These are phyloP conservation scores for Ceriops tagal DNA, from an alignment of 345 rosid species.

Conservation along the genomic window DNA sequence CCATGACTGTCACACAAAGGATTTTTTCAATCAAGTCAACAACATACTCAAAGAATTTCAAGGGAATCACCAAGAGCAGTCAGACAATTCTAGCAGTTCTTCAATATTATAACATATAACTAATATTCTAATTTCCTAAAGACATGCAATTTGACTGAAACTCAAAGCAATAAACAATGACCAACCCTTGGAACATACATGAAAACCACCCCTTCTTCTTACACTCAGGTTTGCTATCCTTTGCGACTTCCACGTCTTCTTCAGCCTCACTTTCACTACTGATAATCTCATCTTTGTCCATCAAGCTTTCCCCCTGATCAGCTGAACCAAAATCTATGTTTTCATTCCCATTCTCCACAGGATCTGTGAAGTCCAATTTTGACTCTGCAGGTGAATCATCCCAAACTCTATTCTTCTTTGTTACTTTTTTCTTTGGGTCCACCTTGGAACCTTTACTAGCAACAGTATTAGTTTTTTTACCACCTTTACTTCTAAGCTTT, in stretches of 20 bases:
- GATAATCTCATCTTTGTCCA: conserved; percentile 87
- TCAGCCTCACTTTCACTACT: conserved; percentile 85
- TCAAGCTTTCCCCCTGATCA: conserved; percentile 94
- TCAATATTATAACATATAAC: no score
- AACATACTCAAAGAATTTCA: not conserved
- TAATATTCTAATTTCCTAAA: not conserved
- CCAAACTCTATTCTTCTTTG: conserved; percentile 94
- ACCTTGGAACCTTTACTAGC: conserved; percentile 63
- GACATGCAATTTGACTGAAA: not conserved
- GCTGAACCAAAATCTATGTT: conserved; percentile 62
- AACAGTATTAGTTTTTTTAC: conserved; percentile 74
- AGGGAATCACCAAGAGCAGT: not conserved
- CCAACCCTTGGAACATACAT: conserved; percentile 89
- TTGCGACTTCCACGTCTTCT: conserved; percentile 48
- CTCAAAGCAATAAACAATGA: not conserved
- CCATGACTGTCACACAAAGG: no score
- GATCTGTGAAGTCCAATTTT: conserved; percentile 85
- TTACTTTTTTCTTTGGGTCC: conserved; percentile 71
- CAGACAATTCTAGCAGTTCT: not conserved
- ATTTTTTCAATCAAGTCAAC: no score
- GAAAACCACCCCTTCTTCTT: conserved; percentile 97
- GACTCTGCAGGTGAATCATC: conserved; percentile 65
- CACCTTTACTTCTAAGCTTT: conserved; percentile 84
- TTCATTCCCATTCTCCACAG: conserved; percentile 49
- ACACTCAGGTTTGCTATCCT: conserved; percentile 60